These are phyloP conservation scores for Rutidosis leptorrhynchoides DNA, from an alignment of 129 eudicot species.

Conservation along the genomic window DNA sequence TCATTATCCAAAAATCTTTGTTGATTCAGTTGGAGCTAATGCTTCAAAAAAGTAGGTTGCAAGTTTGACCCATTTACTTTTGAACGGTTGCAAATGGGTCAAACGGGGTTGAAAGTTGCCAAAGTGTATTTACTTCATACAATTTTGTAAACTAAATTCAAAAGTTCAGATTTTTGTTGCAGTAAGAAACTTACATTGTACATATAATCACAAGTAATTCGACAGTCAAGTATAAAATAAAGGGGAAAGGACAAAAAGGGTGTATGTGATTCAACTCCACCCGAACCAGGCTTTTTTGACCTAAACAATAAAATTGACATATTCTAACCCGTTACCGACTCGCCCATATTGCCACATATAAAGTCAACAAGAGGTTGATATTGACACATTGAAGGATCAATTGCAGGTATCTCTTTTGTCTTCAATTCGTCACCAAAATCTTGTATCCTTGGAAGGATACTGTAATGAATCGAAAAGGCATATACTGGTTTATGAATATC, in stretches of 20 bases:
- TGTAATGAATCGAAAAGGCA: slow-evolving; percentile 82
- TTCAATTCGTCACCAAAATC: slow-evolving; percentile 76
- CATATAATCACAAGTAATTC: no score
- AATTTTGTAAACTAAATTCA: background rate
- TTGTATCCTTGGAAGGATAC: slow-evolving; percentile 84
- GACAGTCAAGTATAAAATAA: background rate
- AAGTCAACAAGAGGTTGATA: background rate
- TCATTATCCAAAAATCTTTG: slow-evolving; percentile 10
- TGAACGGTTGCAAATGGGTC: background rate
- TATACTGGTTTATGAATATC: slow-evolving; percentile 79
- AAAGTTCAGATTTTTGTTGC: background rate
- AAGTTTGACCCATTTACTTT: background rate
- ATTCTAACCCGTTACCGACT: background rate
- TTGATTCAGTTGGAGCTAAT: background rate
- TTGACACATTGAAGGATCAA: slow-evolving; percentile 14
- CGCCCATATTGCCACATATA: background rate
- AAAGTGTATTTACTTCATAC: background rate
- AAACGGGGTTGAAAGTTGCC: background rate
- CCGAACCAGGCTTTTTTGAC: background rate
- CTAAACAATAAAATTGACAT: background rate
- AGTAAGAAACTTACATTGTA: background rate
- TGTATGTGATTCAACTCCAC: background rate
- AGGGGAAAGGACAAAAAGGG: background rate
- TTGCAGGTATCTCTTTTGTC: slow-evolving; percentile 73
- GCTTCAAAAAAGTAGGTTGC: background rate